Conservation (phyloP, 148 eudicot species). For the Rhododendron simsii region DNA sequence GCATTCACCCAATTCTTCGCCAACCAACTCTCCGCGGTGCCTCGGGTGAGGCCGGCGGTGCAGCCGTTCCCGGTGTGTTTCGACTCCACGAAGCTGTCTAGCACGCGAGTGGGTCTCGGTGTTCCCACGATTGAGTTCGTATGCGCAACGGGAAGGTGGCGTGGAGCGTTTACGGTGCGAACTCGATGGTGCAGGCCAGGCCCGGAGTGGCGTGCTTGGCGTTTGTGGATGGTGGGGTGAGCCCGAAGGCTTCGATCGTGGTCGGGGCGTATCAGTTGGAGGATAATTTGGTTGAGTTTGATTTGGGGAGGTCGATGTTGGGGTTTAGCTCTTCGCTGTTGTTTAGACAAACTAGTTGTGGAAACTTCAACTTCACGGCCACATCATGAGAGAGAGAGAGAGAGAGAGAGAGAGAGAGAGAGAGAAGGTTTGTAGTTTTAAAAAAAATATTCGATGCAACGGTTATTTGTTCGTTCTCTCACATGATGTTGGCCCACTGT, state of each 20-base stretch:
- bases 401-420: too few species aligned
- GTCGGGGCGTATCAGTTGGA: constrained; percentile 51
- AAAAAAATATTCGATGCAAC: too few species aligned
- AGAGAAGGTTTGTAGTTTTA: background rate
- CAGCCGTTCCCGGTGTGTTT: constrained; percentile 49
- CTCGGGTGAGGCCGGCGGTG: constrained; percentile 26
- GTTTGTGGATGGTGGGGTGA: constrained; percentile 47
- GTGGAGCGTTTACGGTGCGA: constrained; percentile 46
- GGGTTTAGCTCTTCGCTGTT: constrained; percentile 42
- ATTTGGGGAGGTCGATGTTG: constrained; percentile 35
- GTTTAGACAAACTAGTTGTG: constrained; percentile 26
- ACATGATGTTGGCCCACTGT: too few species aligned
- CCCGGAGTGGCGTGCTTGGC: constrained; percentile 48
- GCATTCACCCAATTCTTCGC: constrained; percentile 16
- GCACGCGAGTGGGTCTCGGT: constrained; percentile 24
- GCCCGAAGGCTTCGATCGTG: constrained; percentile 36
- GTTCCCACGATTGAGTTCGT: constrained; percentile 47
- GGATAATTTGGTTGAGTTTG: constrained; percentile 39
- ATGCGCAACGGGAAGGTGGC: constrained; percentile 23
- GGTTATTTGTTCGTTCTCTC: too few species aligned
- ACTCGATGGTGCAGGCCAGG: constrained; percentile 45
- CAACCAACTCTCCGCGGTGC: constrained; percentile 7
- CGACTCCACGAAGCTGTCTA: constrained; percentile 28
- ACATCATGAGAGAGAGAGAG: constrained; percentile 7
- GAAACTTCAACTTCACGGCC: constrained; percentile 42